Conservation (phyloP, 2,329 filamentous ascomycete species). For the Cytospora chrysosperma region DNA sequence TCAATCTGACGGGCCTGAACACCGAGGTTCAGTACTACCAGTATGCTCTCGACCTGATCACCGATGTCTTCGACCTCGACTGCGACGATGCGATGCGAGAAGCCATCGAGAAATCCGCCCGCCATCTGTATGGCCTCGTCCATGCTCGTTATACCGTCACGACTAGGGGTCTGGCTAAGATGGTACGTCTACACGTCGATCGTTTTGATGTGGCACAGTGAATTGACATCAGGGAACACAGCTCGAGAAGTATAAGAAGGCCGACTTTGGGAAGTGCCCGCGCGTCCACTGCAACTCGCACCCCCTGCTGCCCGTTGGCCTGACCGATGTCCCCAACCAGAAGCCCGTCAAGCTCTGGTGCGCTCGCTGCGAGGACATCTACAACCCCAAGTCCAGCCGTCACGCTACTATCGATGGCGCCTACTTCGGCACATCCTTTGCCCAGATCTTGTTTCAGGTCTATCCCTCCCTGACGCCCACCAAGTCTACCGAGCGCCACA, state of each 20-base stretch:
- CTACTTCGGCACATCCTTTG: conserved; percentile 97
- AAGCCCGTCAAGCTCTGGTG: conserved; percentile 98
- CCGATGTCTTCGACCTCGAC: conserved; percentile 97
- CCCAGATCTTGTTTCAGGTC: conserved; percentile 98
- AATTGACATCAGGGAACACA: conserved; percentile 39
- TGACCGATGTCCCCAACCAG: conserved; percentile 81
- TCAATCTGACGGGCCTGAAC: conserved; percentile 96
- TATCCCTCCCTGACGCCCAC: conserved; percentile 86
- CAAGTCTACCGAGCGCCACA: conserved; percentile 83
- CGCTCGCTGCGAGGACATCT: conserved; percentile 93
- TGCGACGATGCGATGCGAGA: conserved; percentile 98
- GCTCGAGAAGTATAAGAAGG: conserved; percentile 99
- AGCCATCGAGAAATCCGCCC: conserved; percentile 94
- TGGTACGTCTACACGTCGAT: conserved; percentile 61
- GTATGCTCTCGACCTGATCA: conserved; percentile 91
- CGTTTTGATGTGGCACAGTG: not conserved
- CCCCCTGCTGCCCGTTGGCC: conserved; percentile 90
- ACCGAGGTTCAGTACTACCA: conserved; percentile 98
- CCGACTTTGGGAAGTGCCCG: conserved; percentile 96
- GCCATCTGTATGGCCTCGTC: conserved; percentile 92
- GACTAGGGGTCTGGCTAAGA: conserved; percentile 88
- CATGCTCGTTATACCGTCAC: conserved; percentile 97
- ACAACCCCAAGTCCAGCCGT: conserved; percentile 96
- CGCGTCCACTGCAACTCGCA: conserved; percentile 94
- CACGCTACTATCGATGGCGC: conserved; percentile 95